These are phyloP conservation scores for Aspergillus sojae DNA, from an alignment of 2,329 filamentous ascomycete genomes.

Conservation along the genomic window DNA sequence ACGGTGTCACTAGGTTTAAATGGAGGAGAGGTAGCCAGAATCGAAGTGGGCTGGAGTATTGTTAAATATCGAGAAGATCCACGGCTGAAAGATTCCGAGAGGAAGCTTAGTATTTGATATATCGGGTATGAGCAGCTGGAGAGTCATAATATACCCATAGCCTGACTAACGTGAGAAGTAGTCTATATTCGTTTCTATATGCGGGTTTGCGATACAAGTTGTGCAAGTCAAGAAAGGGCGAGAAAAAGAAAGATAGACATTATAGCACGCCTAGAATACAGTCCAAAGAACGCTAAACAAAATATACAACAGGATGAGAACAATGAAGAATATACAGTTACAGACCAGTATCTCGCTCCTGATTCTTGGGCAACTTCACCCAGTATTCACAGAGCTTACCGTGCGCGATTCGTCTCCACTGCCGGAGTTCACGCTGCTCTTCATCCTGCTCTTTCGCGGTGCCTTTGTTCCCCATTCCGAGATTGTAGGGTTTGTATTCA, in stretches of 20 bases:
- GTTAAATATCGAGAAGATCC: no score
- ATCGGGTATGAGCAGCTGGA: no score
- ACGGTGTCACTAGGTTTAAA: no score
- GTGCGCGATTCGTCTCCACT: constrained; percentile 13
- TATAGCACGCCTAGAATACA: neutral
- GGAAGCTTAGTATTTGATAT: no score
- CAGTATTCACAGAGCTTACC: constrained; percentile 6
- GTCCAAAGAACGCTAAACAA: neutral
- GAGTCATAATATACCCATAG: no score
- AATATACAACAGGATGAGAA: neutral
- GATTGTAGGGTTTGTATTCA: constrained; percentile 21
- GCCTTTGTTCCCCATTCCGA: constrained; percentile 19
- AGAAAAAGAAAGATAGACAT: neutral
- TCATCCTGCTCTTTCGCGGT: neutral
- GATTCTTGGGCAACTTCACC: neutral
- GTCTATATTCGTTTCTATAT: no score
- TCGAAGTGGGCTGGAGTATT: no score
- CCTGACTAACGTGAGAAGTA: no score
- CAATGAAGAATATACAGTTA: neutral
- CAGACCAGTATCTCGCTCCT: neutral
- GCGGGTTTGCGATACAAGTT: no score
- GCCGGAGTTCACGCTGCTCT: constrained; percentile 10
- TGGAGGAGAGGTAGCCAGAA: no score
- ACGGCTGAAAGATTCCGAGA: no score
- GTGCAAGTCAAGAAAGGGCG: no score